Conservation (phyloP, 2,329 filamentous ascomycete species). For the Penicillium sp. region DNA sequence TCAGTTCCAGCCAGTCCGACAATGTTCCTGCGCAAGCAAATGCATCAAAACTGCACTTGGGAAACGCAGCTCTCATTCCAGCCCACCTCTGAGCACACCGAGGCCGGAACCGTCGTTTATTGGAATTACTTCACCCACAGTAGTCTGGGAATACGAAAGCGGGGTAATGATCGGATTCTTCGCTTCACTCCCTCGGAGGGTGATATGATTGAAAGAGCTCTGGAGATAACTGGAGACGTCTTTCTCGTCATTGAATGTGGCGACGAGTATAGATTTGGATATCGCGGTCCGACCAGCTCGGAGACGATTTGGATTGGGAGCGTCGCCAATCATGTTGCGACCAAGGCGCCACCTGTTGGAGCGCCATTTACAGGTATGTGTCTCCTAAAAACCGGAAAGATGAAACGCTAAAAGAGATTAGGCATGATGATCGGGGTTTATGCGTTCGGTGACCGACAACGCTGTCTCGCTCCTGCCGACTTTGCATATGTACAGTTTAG, state of each 20-base stretch:
- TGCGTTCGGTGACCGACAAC: conserved; percentile 45
- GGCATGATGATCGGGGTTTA: conserved; percentile 53
- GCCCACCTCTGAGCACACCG: conserved; percentile 46
- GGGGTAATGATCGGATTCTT: conserved; percentile 23
- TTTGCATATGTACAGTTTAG: conserved; percentile 38
- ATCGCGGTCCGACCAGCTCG: conserved; percentile 2
- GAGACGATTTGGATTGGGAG: conserved; percentile 29
- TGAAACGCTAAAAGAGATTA: not conserved
- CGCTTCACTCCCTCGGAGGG: conserved; percentile 29
- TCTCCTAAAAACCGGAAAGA: not conserved
- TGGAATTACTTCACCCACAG: conserved; percentile 54
- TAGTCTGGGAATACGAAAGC: conserved; percentile 43
- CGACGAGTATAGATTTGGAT: conserved; percentile 33
- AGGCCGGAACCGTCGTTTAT: conserved; percentile 58
- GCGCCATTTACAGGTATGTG: conserved; percentile 39
- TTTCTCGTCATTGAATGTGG: conserved; percentile 36
- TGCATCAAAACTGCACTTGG: conserved; percentile 46
- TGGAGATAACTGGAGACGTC: conserved; percentile 16
- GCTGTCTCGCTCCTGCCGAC: conserved; percentile 45
- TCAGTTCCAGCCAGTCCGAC: conserved; percentile 54
- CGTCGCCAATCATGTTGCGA: conserved; percentile 37
- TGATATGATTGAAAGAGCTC: conserved; percentile 9
- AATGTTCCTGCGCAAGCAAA: conserved; percentile 58
- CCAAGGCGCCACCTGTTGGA: conserved; percentile 40
- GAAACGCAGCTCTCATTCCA: conserved; percentile 50